A percentile compares a stretch with the other conserved stretches of the same genome.
These are phyloP conservation scores for Ascochyta rabiei DNA, from an alignment of 2,329 filamentous ascomycete species.

Conservation along the genomic window DNA sequence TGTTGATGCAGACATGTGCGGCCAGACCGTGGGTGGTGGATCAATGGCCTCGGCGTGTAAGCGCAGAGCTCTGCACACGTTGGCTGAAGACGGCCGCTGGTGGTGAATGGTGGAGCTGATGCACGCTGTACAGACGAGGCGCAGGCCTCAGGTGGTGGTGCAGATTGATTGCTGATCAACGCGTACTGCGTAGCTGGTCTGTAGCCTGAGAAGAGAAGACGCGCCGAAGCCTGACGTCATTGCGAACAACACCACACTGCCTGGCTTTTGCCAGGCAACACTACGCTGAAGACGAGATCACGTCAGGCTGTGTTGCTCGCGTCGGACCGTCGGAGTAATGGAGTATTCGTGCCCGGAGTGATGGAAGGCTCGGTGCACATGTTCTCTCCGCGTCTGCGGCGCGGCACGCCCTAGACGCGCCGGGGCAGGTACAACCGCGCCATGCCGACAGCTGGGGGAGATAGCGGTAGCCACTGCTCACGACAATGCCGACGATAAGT, in stretches of 20 bases:
- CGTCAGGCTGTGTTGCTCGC: too few relatives aligned
- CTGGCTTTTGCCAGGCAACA: too few relatives aligned
- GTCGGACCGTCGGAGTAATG: too few relatives aligned
- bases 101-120: neutral
- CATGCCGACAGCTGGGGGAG: constrained; percentile 15
- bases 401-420: constrained; percentile 14
- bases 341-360: too few relatives aligned
- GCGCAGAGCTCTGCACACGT: neutral
- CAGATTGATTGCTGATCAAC: neutral
- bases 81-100: neutral
- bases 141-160: constrained; percentile 5
- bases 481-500: constrained; percentile 22
- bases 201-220: neutral
- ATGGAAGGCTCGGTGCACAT: too few relatives aligned
- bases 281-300: too few relatives aligned
- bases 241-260: too few relatives aligned
- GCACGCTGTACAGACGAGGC: neutral
- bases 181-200: too few relatives aligned
- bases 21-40: neutral
- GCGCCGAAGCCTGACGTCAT: neutral
- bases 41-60: neutral
- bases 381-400: constrained; percentile 12
- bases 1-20: constrained; percentile 12
- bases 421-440: constrained; percentile 17
- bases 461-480: constrained; percentile 14